Evolutionary conservation across 805 yeast species (phyloP), one percentile per base, ranked within the genome.

Genomic region (Hanseniaspora valbyensis): DNA sequence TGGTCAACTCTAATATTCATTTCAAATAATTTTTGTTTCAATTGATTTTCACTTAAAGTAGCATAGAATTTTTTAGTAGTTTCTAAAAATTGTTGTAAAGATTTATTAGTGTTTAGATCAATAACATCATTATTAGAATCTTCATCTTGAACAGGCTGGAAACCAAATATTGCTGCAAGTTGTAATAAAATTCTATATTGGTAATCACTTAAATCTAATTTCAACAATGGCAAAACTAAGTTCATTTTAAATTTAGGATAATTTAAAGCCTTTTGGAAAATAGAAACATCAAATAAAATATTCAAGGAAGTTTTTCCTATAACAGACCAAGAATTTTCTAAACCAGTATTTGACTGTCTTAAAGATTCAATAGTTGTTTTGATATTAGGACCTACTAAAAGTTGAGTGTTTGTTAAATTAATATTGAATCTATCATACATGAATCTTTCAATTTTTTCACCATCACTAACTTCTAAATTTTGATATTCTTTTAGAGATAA

Each of bases 381-480:
- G 49, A 88, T 81, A 54, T 79, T 76, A 0, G 94, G 81, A 0
- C 96, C 98, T 42, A 92, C 80, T 50, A 92, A 68, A 30, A 90
- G 75, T 61, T 90, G 96, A 0, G 96, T 88, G 62, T 90, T 92
- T 52, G 83, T 82, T 4, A 92, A 69, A 50, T 72, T 75, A 34
- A 94, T 68, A 50, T 78, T 76, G 65, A 86, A 92, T 61, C 82
- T 78, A 67, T 92, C 98, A 64, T 87, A 92, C 92, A 92, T 83
- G 58, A 87, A 73, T 12, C 82, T 73, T 54, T 80, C 83, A 54
- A 89, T 69, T n/a, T 64, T 66, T 29, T 60, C 60, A 26, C 65
- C 56, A 43, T 66, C 67, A 4, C 54, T 54, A 2, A 48, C 36
- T 26, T 57, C 58, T 19, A 69, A 60, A 33, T 75, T 71, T 18